Evolutionary conservation across 2,329 filamentous ascomycete genomes (phyloP).

Genomic region (Nemania diffusa): DNA sequence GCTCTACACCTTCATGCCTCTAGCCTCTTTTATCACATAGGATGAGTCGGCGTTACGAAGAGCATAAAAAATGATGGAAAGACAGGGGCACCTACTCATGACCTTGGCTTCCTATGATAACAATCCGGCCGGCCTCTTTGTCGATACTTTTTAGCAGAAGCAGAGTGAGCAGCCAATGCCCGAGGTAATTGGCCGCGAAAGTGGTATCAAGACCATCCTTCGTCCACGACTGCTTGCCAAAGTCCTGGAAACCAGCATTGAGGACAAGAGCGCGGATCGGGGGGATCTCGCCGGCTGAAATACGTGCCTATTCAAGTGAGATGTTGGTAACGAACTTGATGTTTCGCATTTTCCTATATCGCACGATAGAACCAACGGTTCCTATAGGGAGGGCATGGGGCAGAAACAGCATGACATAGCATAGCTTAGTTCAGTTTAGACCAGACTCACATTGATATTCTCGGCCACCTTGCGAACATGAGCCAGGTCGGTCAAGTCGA

Average conservation of each 20-base stretch:
- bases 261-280: constrained; percentile 55
- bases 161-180: constrained; percentile 43
- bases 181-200: constrained; percentile 43
- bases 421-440: background rate
- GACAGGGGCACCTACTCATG: constrained; percentile 48
- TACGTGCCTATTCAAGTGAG: background rate
- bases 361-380: background rate
- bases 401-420: background rate
- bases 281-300: constrained; percentile 45
- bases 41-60: background rate
- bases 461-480: constrained; percentile 29
- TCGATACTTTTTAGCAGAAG: constrained; percentile 44
- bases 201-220: constrained; percentile 40
- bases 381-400: background rate
- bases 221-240: constrained; percentile 37
- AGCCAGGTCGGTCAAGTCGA: constrained; percentile 29
- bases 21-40: background rate
- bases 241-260: constrained; percentile 46
- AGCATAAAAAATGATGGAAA: background rate
- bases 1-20: background rate
- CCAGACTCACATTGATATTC: constrained; percentile 28
- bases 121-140: constrained; percentile 34
- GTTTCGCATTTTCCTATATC: background rate
- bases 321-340: background rate
- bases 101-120: constrained; percentile 36